phyloP scores from a whole-genome alignment of 148 eudicot genomes.

The Spergularia bocconei region DNA sequence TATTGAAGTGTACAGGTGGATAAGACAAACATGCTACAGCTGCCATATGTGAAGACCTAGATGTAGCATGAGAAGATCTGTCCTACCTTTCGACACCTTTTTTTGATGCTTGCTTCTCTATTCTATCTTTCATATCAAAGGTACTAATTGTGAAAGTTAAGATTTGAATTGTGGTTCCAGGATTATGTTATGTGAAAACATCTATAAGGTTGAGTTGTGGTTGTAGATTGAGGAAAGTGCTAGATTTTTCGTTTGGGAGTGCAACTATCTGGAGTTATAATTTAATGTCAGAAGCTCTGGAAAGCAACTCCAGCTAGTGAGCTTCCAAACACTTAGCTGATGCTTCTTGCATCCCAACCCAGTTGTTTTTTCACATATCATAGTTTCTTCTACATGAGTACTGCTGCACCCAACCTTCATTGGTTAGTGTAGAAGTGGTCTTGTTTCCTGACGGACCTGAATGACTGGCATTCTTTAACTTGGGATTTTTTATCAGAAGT shows the following conservation, averaged over 20 bases:
- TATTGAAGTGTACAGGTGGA: slow-evolving; percentile 20
- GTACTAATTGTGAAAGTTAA: slow-evolving; percentile 21
- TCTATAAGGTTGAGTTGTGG: slow-evolving; percentile 15
- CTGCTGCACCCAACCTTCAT: slow-evolving; percentile 24
- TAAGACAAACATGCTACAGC: slow-evolving; percentile 10
- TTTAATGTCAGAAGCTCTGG: neutral
- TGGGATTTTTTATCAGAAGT: slow-evolving; percentile 8
- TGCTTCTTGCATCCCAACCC: slow-evolving; percentile 26
- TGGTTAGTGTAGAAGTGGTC: slow-evolving; percentile 30
- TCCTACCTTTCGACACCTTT: slow-evolving; percentile 17
- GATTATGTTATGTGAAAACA: slow-evolving; percentile 32
- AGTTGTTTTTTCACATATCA: slow-evolving; percentile 31
- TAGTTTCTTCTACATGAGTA: slow-evolving; percentile 9
- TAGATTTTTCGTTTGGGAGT: slow-evolving; percentile 29
- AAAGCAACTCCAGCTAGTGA: slow-evolving; percentile 34
- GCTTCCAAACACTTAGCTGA: slow-evolving; percentile 26
- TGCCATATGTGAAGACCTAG: slow-evolving; percentile 21
- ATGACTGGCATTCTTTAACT: slow-evolving; percentile 24
- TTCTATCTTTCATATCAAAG: slow-evolving; percentile 11
- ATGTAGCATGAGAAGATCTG: slow-evolving; percentile 19
- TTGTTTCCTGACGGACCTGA: slow-evolving; percentile 16
- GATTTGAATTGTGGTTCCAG: slow-evolving; percentile 13
- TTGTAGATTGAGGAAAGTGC: slow-evolving; percentile 15
- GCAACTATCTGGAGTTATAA: slow-evolving; percentile 32
- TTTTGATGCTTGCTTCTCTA: slow-evolving; percentile 17